phyloP scores from a whole-genome alignment of 2,329 filamentous ascomycete species.

The Colletotrichum cordylinicola region DNA sequence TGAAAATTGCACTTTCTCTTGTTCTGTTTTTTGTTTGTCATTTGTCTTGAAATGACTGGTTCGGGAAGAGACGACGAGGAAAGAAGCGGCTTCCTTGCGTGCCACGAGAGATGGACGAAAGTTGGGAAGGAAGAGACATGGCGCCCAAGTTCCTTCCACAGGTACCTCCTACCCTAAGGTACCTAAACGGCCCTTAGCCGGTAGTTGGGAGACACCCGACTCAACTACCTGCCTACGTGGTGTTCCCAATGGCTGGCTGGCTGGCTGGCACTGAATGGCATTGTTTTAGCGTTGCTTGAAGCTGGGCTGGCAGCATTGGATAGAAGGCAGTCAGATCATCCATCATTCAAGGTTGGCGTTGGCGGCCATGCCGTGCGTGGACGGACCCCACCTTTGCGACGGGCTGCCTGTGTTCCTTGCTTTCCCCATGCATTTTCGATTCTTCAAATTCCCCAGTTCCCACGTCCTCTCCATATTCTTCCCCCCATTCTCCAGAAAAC shows the following conservation, averaged over 20 bases:
- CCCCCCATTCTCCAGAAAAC: slow-evolving; percentile 15
- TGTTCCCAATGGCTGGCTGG: background rate
- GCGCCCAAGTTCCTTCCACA: background rate
- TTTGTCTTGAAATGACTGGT: background rate
- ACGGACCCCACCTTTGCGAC: background rate
- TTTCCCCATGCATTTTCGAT: background rate
- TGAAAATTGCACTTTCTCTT: background rate
- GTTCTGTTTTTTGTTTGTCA: background rate
- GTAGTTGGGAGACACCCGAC: background rate
- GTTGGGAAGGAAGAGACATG: background rate
- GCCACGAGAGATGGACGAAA: background rate
- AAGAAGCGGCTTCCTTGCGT: background rate
- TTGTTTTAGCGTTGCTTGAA: background rate
- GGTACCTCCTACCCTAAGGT: background rate
- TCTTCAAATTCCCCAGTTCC: background rate
- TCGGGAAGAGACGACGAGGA: background rate
- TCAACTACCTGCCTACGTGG: background rate
- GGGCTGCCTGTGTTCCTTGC: background rate
- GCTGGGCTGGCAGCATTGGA: background rate
- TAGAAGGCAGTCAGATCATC: background rate
- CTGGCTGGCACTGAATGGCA: background rate
- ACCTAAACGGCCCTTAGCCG: background rate
- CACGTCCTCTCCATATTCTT: slow-evolving; percentile 5
- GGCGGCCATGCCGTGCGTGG: background rate
- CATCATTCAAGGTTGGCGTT: background rate